phyloP scores from a whole-genome alignment of 192 early-diverging fungal species.

The Lunasporangiospora selenospora region DNA sequence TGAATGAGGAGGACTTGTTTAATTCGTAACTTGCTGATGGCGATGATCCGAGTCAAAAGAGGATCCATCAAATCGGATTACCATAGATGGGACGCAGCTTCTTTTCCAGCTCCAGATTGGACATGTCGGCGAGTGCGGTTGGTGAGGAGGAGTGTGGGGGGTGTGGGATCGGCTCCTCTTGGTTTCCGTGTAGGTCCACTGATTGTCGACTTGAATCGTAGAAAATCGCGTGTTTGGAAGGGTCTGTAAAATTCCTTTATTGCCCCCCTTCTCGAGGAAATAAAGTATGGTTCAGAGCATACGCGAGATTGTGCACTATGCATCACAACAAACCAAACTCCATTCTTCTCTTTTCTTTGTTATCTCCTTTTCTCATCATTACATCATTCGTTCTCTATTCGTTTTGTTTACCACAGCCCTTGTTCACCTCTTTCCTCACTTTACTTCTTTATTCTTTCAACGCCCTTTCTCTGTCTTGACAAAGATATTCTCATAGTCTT shows the following conservation, averaged over 20 bases:
- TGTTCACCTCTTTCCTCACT: background rate
- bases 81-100: constrained; percentile 68
- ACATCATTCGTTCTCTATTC: background rate
- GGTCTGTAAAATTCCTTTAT: too few relatives aligned
- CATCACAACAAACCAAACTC: too few relatives aligned
- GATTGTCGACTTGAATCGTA: too few relatives aligned
- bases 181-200: too few relatives aligned
- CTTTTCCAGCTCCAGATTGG: constrained; percentile 50
- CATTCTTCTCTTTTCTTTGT: background rate
- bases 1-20: background rate
- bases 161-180: too few relatives aligned
- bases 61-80: too few relatives aligned
- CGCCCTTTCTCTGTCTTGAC: background rate
- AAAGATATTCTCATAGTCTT: background rate
- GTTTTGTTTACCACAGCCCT: background rate
- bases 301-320: too few relatives aligned
- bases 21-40: background rate
- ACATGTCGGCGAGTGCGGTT: background rate
- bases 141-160: background rate
- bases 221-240: too few relatives aligned
- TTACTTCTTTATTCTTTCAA: background rate
- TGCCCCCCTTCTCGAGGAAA: too few relatives aligned
- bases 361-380: background rate
- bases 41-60: background rate
- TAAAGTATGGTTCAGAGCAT: constrained; percentile 1